These are phyloP conservation scores for Nephromyces sp. DNA, from an alignment of 169 alveolate genomes.

Conservation along the genomic window DNA sequence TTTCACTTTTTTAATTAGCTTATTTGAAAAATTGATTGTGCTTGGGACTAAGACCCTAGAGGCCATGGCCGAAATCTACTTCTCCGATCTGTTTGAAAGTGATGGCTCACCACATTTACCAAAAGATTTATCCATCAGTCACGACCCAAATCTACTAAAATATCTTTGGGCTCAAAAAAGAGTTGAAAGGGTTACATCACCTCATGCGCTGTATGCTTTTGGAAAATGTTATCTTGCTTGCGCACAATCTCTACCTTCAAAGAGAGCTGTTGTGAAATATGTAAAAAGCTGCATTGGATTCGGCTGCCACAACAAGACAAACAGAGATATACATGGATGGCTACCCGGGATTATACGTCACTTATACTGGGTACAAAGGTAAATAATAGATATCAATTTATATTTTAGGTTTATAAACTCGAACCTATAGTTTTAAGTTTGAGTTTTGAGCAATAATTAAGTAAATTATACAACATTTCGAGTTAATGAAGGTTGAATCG, in stretches of 20 bases:
- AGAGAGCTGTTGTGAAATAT: constrained; percentile 21
- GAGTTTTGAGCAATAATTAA: too few species aligned
- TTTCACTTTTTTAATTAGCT: constrained; percentile 3
- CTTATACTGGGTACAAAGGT: constrained; percentile 33
- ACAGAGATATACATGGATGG: constrained; percentile 29
- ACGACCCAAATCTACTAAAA: constrained; percentile 10
- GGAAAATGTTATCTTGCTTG: constrained; percentile 24
- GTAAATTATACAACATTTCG: too few species aligned
- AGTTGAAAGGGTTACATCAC: constrained; percentile 8
- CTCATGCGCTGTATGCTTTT: constrained; percentile 10
- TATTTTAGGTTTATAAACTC: too few species aligned
- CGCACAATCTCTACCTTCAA: constrained; percentile 28
- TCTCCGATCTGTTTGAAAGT: constrained; percentile 14
- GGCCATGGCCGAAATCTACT: constrained; percentile 20
- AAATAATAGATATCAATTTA: neutral
- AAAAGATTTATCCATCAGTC: constrained; percentile 4
- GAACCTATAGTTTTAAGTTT: too few species aligned
- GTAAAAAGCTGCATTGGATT: constrained; percentile 28
- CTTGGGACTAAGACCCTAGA: constrained; percentile 31
- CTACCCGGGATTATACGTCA: constrained; percentile 29
- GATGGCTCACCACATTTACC: neutral
- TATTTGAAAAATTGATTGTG: constrained; percentile 30
- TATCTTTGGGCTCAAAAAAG: constrained; percentile 27
- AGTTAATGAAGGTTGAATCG: too few species aligned
- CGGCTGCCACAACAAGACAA: constrained; percentile 14